These are phyloP conservation scores for Knoxdaviesia proteae DNA, from an alignment of 2,329 filamentous ascomycete species.

Conservation along the genomic window DNA sequence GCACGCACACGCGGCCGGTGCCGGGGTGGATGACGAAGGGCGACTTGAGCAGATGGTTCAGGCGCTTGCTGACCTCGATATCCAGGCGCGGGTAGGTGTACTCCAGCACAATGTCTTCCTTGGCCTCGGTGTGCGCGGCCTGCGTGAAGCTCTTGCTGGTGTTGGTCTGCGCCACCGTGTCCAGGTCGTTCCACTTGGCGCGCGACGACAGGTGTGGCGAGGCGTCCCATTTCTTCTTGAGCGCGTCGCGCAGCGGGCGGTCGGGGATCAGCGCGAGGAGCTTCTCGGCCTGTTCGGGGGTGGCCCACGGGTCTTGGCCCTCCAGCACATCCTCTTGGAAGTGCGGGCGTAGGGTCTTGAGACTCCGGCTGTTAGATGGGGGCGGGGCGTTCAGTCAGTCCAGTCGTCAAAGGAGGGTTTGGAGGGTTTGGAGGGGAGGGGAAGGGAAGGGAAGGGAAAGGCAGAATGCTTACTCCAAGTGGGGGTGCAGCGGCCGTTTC, in stretches of 20 bases:
- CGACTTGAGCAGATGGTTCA: slow-evolving; percentile 93
- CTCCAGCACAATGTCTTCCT: slow-evolving; percentile 89
- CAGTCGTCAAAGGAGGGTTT: not conserved
- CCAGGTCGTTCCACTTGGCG: slow-evolving; percentile 88
- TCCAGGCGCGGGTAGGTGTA: slow-evolving; percentile 96
- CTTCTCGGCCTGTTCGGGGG: slow-evolving; percentile 48
- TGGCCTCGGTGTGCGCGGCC: slow-evolving; percentile 60
- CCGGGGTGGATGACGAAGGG: slow-evolving; percentile 93
- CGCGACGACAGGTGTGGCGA: slow-evolving; percentile 55
- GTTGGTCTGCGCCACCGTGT: slow-evolving; percentile 59
- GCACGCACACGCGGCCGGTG: slow-evolving; percentile 85
- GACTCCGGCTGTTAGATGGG: slow-evolving; percentile 41
- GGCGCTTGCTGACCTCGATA: slow-evolving; percentile 91
- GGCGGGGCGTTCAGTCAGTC: not conserved
- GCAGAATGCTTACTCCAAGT: slow-evolving; percentile 40
- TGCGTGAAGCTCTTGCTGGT: slow-evolving; percentile 52
- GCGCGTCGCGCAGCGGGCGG: slow-evolving; percentile 49
- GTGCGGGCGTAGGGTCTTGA: slow-evolving; percentile 64
- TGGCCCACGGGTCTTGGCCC: slow-evolving; percentile 70
- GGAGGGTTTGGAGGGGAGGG: not conserved
- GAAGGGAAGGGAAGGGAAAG: not conserved
- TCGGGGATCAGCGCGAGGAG: slow-evolving; percentile 76
- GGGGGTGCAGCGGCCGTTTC: slow-evolving; percentile 71
- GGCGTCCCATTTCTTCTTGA: slow-evolving; percentile 81
- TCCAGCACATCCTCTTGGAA: slow-evolving; percentile 69